A percentile compares a stretch with the other conserved stretches of the same genome.
Evolutionary conservation across 805 yeast genomes (phyloP).

Genomic region (Pichia pseudocactophila): DNA sequence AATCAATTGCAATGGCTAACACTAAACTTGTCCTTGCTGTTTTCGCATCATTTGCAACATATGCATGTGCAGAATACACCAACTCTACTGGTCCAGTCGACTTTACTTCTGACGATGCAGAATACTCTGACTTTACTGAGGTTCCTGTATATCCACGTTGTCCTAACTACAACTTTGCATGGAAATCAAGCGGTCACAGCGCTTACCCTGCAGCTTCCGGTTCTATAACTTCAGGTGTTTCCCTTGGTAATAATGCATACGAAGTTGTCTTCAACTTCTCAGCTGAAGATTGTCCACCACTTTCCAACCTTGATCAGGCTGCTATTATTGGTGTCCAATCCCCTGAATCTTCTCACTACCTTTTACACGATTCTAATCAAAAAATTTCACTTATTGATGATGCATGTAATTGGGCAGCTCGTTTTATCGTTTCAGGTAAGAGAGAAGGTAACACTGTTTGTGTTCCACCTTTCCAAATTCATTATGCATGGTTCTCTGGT

Average conservation of each 20-base stretch:
- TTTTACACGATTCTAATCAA: slow-evolving; percentile 21
- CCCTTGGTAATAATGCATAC: slow-evolving; percentile 9
- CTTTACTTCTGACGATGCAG: slow-evolving; percentile 7
- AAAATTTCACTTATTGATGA: slow-evolving; percentile 15
- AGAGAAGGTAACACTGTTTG: slow-evolving; percentile 12
- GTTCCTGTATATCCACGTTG: slow-evolving; percentile 9
- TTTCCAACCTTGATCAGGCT: slow-evolving; percentile 19
- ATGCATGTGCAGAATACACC: slow-evolving; percentile 2
- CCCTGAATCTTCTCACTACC: slow-evolving; percentile 18
- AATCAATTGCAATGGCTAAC: neutral
- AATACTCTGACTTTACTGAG: neutral
- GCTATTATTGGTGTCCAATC: slow-evolving; percentile 24
- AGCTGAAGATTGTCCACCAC: slow-evolving; percentile 8
- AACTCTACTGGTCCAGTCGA: slow-evolving; percentile 4
- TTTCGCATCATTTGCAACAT: neutral
- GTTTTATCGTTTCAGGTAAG: slow-evolving; percentile 20
- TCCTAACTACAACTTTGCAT: slow-evolving; percentile 13
- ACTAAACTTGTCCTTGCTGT: neutral
- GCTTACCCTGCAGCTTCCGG: slow-evolving; percentile 16
- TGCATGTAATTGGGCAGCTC: slow-evolving; percentile 24
- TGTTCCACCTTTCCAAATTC: slow-evolving; percentile 25
- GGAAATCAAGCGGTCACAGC: slow-evolving; percentile 5
- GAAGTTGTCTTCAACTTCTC: slow-evolving; percentile 14
- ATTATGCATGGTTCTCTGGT: slow-evolving; percentile 26
- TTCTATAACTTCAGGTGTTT: slow-evolving; percentile 9